phyloP scores from a whole-genome alignment of 1,139 yeast genomes.

The Wickerhamomyces sp. region DNA sequence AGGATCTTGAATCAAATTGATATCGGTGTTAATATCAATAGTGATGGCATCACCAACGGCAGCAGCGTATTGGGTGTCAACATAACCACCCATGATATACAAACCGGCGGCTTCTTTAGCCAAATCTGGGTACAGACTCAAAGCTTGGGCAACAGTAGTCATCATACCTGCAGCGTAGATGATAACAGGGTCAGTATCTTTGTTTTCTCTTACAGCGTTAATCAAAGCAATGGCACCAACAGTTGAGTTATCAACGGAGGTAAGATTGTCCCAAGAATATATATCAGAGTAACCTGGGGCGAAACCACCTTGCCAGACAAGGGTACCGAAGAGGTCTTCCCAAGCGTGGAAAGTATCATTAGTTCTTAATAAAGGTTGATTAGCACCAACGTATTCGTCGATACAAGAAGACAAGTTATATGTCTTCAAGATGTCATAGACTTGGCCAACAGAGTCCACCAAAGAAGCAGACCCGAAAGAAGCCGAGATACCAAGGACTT shows the following conservation, averaged over 20 bases:
- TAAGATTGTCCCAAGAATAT: conserved; percentile 30
- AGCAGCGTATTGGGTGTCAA: conserved; percentile 35
- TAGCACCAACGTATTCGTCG: conserved; percentile 37
- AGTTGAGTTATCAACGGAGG: conserved; percentile 24
- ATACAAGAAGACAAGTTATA: conserved; percentile 35
- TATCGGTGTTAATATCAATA: conserved; percentile 37
- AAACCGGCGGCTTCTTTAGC: conserved; percentile 36
- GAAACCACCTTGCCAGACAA: conserved; percentile 42
- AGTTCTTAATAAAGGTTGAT: conserved; percentile 34
- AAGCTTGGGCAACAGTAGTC: conserved; percentile 42
- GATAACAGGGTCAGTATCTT: conserved; percentile 32
- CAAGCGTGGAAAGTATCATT: conserved; percentile 36
- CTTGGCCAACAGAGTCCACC: conserved; percentile 34
- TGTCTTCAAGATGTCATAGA: conserved; percentile 25
- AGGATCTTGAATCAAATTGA: conserved; percentile 40
- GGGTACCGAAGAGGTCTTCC: conserved; percentile 34
- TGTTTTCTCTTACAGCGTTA: conserved; percentile 33
- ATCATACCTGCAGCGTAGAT: conserved; percentile 36
- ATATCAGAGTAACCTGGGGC: conserved; percentile 28
- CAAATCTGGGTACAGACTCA: conserved; percentile 34
- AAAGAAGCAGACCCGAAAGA: conserved; percentile 35
- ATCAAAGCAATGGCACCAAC: conserved; percentile 37
- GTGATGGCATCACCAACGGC: conserved; percentile 29
- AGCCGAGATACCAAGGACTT: conserved; percentile 35
- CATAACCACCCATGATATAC: conserved; percentile 40